Evolutionary conservation across 306 rosid species (phyloP), one percentile per base, ranked within the genome.

Genomic region (Psophocarpus tetragonolobus): DNA sequence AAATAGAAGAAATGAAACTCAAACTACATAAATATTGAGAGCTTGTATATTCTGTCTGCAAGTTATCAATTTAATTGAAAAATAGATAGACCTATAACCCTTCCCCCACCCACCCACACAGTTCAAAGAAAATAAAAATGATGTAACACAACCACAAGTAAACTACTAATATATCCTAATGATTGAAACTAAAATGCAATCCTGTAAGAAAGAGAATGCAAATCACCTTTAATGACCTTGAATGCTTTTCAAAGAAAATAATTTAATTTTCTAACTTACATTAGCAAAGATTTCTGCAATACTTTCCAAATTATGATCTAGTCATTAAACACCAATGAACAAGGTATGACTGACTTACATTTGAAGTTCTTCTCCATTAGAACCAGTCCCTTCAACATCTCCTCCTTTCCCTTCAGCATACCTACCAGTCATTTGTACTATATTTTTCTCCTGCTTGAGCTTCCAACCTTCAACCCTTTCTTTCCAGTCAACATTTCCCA

Each of bases 391-490:
- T 88, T 96, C 99, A 73, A 88, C 89, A 78, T 92, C 98, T 58
- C 97, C 98, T 38, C 97, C 97, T 79, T 92, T 96, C 85, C 98
- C 97, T 45, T 96, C 99, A 36, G 80, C 5, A 27, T 88, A 96
- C 74, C 94, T 90, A 83, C 91, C 87, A 71, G 94, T 85, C 83
- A 90, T 83, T 73, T 88, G 97, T 80, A 83, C 82, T 78, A 92
- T 85, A 83, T 83, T 92, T 85, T 92, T 96, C 73, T 92, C 99
- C 71, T 96, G 98, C 89, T 96, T 96, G 80, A 92, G 89, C 79
- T 93, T 96, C 98, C 99, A 96, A 68, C 98, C 94, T 84, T 96
- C 98, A 53, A 96, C 98, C 87, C 99, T 91, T 86, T 96, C 99
- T 86, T 92, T 96, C 99, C 98, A 96, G 87, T 96, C 99, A 80